Percentiles rank a stretch among this genome's conserved stretches.
Conservation (phyloP, 2,329 filamentous ascomycete genomes). For the Talaromyces sp. region DNA sequence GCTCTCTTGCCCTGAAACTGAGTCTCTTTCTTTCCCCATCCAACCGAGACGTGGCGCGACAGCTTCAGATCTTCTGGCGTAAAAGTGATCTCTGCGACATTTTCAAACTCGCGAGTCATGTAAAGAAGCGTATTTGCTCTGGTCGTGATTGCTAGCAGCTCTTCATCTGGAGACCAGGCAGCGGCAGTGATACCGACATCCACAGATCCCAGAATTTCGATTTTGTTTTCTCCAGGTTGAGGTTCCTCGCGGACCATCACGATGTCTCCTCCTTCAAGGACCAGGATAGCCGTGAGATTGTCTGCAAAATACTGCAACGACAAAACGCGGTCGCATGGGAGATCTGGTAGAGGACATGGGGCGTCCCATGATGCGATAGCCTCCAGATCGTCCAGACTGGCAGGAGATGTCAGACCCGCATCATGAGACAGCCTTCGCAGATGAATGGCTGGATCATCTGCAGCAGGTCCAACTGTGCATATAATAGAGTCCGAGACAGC, state of each 20-base stretch:
- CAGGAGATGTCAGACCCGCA: constrained; percentile 33
- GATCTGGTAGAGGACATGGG: constrained; percentile 69
- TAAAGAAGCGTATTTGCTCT: constrained; percentile 73
- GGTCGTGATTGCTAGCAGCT: constrained; percentile 78
- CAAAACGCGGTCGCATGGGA: constrained; percentile 69
- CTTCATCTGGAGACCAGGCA: constrained; percentile 91
- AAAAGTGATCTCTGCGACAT: constrained; percentile 69
- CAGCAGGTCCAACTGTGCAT: constrained; percentile 76
- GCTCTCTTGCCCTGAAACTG: constrained; percentile 93
- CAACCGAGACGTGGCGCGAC: constrained; percentile 93
- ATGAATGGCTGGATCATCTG: constrained; percentile 65
- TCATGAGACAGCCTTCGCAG: constrained; percentile 50
- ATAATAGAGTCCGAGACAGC: constrained; percentile 69
- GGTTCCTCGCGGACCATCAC: constrained; percentile 73
- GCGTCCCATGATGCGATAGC: constrained; percentile 83
- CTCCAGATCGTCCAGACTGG: constrained; percentile 36
- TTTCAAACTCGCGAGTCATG: constrained; percentile 90
- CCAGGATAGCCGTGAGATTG: constrained; percentile 68
- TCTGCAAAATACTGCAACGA: constrained; percentile 82
- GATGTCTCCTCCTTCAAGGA: constrained; percentile 88
- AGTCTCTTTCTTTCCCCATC: constrained; percentile 97
- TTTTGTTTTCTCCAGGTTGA: constrained; percentile 63
- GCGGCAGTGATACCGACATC: constrained; percentile 87
- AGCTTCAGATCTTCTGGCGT: constrained; percentile 70
- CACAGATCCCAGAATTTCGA: constrained; percentile 93